Evolutionary conservation across 768 basidiomycete species (phyloP), one percentile per base, ranked within the genome.

Genomic region (Chalciporus piperatus): DNA sequence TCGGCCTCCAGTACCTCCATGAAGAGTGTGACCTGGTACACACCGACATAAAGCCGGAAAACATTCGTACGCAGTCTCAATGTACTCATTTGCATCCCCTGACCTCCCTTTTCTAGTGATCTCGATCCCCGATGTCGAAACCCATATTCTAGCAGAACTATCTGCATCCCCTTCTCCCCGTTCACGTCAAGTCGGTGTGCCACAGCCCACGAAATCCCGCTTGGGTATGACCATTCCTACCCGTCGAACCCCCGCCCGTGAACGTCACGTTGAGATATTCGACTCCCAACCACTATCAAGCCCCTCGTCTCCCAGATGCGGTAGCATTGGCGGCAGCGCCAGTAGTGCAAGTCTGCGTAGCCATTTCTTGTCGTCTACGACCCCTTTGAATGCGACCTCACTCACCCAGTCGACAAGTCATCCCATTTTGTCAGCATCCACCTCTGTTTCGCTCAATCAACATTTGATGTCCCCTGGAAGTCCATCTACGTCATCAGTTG

Each of bases 1-100:
- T 93, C 16, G 94, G 92, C 23, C 76, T 96, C 51, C 85, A 94
- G 66, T 97, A 94, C 68, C 81, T 97, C 12, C 94, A 97, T 61
- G 88, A 92, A 22, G 91, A 92, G 69, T 95, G 92, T 69, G 84
- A 90, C 63, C 80, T 96, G 37, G 91, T 95, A 23, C 94, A 97
- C 65, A 97, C 94, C 19, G 89, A 91, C 59, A 87, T 95, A 52
- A 95, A 97, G 70, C 94, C 93, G 49, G 94, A 97, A 76, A 97
- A 97, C 65, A 92, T 97, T 53, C 74, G 93, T 95, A 65, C 76
- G 92, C 76, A 53, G 59, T 59, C 49, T 70, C 52, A 67, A 58
- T 61, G 54, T 44, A 35, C 35, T 48, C 41, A 52, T 41, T 60
- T 61, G 7, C 45, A 16, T 41, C 55, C 52, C 35, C 54, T 52